Evolutionary conservation across 176 grass and related monocot genomes (phyloP), one percentile per base, ranked within the genome.

Genomic region (Oryza meridionalis): DNA sequence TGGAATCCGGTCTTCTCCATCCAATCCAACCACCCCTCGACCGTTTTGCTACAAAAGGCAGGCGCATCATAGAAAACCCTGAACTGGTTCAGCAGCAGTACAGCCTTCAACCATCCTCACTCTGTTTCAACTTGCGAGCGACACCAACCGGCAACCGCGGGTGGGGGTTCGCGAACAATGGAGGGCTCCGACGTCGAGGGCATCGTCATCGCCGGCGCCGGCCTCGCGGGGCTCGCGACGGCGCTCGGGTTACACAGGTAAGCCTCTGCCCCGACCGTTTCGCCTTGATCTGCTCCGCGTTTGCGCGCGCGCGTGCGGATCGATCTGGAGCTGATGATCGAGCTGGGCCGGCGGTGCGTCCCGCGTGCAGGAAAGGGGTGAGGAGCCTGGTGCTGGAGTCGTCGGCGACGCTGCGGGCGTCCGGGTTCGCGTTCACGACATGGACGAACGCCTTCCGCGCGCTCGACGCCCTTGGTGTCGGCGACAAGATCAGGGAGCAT

Each of bases 391-490:
- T 98, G 79, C 80, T 98, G 86, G 95, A 98, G 78, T 93, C 95
- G 47, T 95, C 87, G 71, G 40, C 78, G 74, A 77, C 73, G 58
- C 84, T 98, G 68, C 85, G 95, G 12, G 73, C 95, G 38, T 82
- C 90, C 6, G 90, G 95, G 61, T 94, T 85, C 51, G 92, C 86
- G 0, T 71, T 98, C 66, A 85, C 51, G 9, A 84, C 75, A 19
- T 94, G 95, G 92, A 90, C 89, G 9, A 94, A 98, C 69, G 90
- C 87, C 31, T 98, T 94, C 92, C 70, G 82, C 38, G 95, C 92
- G 47, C 84, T 98, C 29, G 95, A 94, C 5, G 87, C 82, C 9
- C 90, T 98, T 4, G 88, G 92, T 6, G 84, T 94, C 1, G 95
- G 95, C 4, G 84, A 94, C 73, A 85, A 90, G 69, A 88, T 98